Conservation (phyloP, 768 basidiomycete species). For the Mycena rosella region DNA sequence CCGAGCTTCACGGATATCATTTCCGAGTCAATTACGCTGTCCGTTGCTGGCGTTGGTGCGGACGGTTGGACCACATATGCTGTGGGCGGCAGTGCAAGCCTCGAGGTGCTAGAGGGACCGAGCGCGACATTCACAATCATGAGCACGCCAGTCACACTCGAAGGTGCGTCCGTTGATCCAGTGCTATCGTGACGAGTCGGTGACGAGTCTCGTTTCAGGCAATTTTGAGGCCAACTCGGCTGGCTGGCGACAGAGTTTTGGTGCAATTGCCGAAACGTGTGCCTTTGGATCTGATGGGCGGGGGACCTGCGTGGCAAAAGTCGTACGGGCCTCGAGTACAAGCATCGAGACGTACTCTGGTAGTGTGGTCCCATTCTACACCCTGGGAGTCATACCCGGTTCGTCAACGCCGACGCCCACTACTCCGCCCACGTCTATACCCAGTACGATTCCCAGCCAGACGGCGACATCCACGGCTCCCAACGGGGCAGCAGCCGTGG, state of each 20-base stretch:
- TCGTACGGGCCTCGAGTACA: not conserved
- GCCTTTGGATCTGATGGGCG: conserved; percentile 5
- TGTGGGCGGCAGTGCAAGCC: not conserved
- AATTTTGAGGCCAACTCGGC: conserved; percentile 2
- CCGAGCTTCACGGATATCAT: not conserved
- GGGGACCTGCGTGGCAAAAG: conserved; percentile 10
- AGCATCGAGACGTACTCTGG: not conserved
- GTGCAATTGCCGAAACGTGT: conserved; percentile 3
- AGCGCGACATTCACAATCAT: conserved; percentile 1
- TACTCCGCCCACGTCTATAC: not conserved
- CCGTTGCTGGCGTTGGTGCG: not conserved
- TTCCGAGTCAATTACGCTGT: not conserved
- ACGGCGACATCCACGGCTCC: conserved; percentile 3
- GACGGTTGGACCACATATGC: conserved; percentile 9
- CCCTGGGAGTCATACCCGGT: not conserved
- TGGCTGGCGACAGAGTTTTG: conserved; percentile 3
- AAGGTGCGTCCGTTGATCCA: conserved; percentile 7
- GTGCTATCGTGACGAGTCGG: not conserved
- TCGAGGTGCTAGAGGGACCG: conserved; percentile 2
- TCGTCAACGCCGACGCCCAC: not conserved
- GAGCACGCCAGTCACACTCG: not conserved
- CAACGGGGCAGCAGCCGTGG: conserved; percentile 1
- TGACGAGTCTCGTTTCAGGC: conserved; percentile 4
- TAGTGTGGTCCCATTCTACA: conserved; percentile 7
- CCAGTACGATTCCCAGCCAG: no score